Evolutionary conservation across 1,284 basidiomycete genomes (phyloP), one percentile per base, ranked within the genome.

Genomic region (Neonothopanus nambi): DNA sequence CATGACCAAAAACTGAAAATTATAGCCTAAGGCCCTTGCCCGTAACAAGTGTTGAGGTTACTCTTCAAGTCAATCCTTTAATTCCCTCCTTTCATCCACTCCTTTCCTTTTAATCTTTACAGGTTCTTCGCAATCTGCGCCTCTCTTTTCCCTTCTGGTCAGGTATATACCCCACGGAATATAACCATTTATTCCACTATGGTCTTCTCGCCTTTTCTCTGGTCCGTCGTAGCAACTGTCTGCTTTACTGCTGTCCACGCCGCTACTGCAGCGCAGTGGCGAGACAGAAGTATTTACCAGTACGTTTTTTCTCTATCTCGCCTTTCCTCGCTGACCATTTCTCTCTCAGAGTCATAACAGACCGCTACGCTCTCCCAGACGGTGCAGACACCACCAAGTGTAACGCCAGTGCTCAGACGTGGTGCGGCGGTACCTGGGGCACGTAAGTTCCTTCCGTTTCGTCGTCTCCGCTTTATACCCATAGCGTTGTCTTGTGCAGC

Each of bases 361-460:
- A 92, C 68, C 86, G 89, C 28, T 93, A 83, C 63, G 86, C 89
- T 7, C 76, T 85, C 57, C 71, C 82, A 5, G 67, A 76, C 0
- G 80, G 79, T 37, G 72, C 80, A 1, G 76, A 82, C 56, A 70
- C 73, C 8, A 79, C 73, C 40, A 74, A 77, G 30, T 91, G 88
- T 64, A 71, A 84, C 59, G 73, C 79, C 6, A 71, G 67, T 35
- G 65, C 74, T 21, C 80, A 79, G 60, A 80, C 78, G 1, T 90
- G 82, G 78, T 91, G 89, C 59, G 88, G 89, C 20, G 89, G 90
- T 4, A 89, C 82, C 11, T 93, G 88, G 87, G 80, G 83, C 51
- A 67, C 73, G 75, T 75, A 28, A 57, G 73, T 65, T 23, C n/a
- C 40, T 18, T 44, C 43, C 39, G 41, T 38, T n/a, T 13, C 26